These are phyloP conservation scores for Turnera subulata DNA, from an alignment of 345 rosid species.

Conservation along the genomic window DNA sequence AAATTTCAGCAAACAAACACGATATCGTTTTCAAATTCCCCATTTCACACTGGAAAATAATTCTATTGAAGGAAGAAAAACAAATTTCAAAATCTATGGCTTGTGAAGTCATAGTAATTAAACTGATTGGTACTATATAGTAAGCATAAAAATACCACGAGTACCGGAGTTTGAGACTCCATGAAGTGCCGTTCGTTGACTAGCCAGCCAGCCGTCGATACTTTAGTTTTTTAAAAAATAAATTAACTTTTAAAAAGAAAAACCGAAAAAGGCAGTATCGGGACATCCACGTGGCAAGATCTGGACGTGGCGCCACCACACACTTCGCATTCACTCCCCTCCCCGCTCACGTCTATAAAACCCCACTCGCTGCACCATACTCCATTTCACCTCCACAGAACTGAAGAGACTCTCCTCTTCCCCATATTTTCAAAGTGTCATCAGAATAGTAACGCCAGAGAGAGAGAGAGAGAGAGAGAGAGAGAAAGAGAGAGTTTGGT, in stretches of 20 bases:
- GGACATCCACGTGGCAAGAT: slow-evolving; percentile 32
- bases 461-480: no score
- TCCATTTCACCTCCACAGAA: background rate
- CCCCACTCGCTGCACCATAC: background rate
- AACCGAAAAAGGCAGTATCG: background rate
- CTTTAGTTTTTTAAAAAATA: no score
- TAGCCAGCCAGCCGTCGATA: slow-evolving; percentile 20
- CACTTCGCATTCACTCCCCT: slow-evolving; percentile 1
- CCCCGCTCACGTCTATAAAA: slow-evolving; percentile 18
- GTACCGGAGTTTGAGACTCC: background rate
- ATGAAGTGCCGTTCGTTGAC: slow-evolving; percentile 42
- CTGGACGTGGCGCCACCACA: slow-evolving; percentile 20
- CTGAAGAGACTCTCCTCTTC: slow-evolving; percentile 1
- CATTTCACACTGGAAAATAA: no score
- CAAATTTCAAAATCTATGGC: background rate
- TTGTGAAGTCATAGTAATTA: no score
- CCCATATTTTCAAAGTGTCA: background rate
- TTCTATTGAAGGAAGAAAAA: background rate
- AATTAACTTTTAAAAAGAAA: background rate
- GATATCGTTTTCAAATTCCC: no score
- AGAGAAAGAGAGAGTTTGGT: no score
- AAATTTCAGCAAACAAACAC: no score
- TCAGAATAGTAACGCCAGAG: no score
- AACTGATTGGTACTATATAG: no score
- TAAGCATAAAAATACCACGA: background rate